Evolutionary conservation across 805 yeast genomes (phyloP).

Genomic region (Sugiyamaella chiloensis): DNA sequence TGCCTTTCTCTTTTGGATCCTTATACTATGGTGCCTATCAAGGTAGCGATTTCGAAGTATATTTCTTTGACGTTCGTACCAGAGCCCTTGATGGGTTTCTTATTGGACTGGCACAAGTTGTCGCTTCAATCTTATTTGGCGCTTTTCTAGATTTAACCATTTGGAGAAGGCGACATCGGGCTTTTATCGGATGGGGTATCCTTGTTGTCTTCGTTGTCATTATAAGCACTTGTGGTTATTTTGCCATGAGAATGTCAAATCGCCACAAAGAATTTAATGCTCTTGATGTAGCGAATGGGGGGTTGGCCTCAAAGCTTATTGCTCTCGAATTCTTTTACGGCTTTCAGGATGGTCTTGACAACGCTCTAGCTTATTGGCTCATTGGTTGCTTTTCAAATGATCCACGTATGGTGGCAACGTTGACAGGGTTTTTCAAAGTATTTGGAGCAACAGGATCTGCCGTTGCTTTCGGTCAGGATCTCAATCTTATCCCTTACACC

Average conservation of each 20-base stretch:
- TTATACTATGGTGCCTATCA: slow-evolving; percentile 60
- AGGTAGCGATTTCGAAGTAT: slow-evolving; percentile 53
- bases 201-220: slow-evolving; percentile 39
- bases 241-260: slow-evolving; percentile 19
- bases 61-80: slow-evolving; percentile 53
- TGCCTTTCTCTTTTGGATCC: slow-evolving; percentile 63
- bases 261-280: slow-evolving; percentile 24
- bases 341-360: slow-evolving; percentile 44
- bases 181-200: slow-evolving; percentile 44
- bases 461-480: slow-evolving; percentile 39
- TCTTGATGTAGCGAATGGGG: slow-evolving; percentile 10
- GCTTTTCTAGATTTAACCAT: slow-evolving; percentile 42
- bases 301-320: slow-evolving; percentile 41
- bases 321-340: slow-evolving; percentile 49
- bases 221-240: slow-evolving; percentile 37
- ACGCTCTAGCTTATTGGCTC: slow-evolving; percentile 42
- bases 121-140: slow-evolving; percentile 50
- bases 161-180: slow-evolving; percentile 41
- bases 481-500: slow-evolving; percentile 7
- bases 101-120: slow-evolving; percentile 57
- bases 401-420: slow-evolving; percentile 26
- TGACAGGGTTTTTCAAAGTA: slow-evolving; percentile 47
- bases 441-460: slow-evolving; percentile 49
- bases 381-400: slow-evolving; percentile 47
- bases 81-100: slow-evolving; percentile 59